These are phyloP conservation scores for Dioscorea alata DNA, from an alignment of 106 monocot genomes.

Conservation along the genomic window DNA sequence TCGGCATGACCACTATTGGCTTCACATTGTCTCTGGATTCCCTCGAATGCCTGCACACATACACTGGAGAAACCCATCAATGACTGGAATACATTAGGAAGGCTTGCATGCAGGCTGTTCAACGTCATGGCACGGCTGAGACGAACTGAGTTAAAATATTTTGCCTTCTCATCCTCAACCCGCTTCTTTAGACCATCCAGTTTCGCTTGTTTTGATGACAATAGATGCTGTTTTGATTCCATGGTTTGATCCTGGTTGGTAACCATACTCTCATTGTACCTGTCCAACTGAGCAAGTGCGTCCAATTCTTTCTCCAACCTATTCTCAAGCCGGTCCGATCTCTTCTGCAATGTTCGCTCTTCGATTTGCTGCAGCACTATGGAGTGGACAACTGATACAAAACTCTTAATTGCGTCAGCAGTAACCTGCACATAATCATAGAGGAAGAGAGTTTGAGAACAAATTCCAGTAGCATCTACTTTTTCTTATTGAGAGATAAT, in stretches of 20 bases:
- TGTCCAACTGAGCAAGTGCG: slow-evolving; percentile 18
- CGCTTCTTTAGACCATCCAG: slow-evolving; percentile 45
- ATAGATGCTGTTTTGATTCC: neutral
- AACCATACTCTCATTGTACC: neutral
- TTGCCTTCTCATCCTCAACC: slow-evolving; percentile 66
- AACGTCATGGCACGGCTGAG: slow-evolving; percentile 66
- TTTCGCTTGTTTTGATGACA: slow-evolving; percentile 26
- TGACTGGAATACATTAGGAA: slow-evolving; percentile 91
- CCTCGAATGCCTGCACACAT: slow-evolving; percentile 59
- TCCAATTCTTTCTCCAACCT: slow-evolving; percentile 53
- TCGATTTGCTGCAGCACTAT: slow-evolving; percentile 58
- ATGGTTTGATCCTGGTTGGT: neutral
- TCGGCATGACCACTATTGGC: slow-evolving; percentile 1
- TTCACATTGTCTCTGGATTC: slow-evolving; percentile 17
- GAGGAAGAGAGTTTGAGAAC: too few species aligned
- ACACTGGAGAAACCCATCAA: slow-evolving; percentile 56
- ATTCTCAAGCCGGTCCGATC: slow-evolving; percentile 37
- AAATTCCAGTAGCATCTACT: too few species aligned
- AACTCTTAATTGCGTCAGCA: slow-evolving; percentile 75
- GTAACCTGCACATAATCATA: slow-evolving; percentile 39
- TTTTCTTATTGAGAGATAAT: too few species aligned
- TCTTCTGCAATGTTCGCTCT: slow-evolving; percentile 62
- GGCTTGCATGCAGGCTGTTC: slow-evolving; percentile 67
- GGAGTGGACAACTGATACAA: slow-evolving; percentile 57
- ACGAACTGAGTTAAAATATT: slow-evolving; percentile 50